phyloP scores from a whole-genome alignment of 768 basidiomycete species.

The Pleurotus tuber-regium region DNA sequence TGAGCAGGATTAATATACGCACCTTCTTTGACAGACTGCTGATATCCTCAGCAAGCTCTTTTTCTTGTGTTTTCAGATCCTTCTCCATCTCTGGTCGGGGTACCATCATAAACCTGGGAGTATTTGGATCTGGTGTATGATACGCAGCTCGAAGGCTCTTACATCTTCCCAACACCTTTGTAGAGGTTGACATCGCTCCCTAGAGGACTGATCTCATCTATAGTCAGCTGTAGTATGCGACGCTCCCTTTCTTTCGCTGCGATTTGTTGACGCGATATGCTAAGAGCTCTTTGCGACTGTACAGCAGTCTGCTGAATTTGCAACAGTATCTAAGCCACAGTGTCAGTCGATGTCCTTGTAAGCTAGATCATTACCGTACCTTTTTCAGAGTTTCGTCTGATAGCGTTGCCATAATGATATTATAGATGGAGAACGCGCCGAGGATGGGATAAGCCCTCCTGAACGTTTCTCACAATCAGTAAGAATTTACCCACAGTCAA shows the following conservation, averaged over 20 bases:
- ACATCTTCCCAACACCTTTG: constrained; percentile 97
- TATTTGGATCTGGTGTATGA: background rate
- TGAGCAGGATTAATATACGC: constrained; percentile 8
- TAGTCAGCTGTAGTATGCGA: constrained; percentile 85
- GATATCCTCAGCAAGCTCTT: constrained; percentile 82
- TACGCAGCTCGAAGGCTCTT: background rate
- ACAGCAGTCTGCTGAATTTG: constrained; percentile 93
- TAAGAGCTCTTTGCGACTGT: constrained; percentile 78
- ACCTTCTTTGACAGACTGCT: constrained; percentile 85
- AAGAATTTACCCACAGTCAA: constrained; percentile 13
- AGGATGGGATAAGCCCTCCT: constrained; percentile 1
- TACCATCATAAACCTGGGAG: constrained; percentile 82
- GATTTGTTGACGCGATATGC: constrained; percentile 71
- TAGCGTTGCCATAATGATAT: constrained; percentile 47
- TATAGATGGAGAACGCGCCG: constrained; percentile 12
- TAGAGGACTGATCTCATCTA: constrained; percentile 73
- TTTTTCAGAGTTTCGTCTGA: constrained; percentile 83
- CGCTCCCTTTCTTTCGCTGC: constrained; percentile 84
- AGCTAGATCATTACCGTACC: constrained; percentile 34
- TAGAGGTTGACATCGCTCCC: constrained; percentile 79
- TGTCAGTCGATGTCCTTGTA: background rate
- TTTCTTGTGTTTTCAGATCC: constrained; percentile 74
- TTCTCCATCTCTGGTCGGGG: constrained; percentile 78
- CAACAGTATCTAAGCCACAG: constrained; percentile 64
- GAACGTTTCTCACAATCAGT: constrained; percentile 17